Base-by-base conservation (phyloP, 495 filamentous ascomycete genomes). In the Tetracladium setigerum region DNA sequence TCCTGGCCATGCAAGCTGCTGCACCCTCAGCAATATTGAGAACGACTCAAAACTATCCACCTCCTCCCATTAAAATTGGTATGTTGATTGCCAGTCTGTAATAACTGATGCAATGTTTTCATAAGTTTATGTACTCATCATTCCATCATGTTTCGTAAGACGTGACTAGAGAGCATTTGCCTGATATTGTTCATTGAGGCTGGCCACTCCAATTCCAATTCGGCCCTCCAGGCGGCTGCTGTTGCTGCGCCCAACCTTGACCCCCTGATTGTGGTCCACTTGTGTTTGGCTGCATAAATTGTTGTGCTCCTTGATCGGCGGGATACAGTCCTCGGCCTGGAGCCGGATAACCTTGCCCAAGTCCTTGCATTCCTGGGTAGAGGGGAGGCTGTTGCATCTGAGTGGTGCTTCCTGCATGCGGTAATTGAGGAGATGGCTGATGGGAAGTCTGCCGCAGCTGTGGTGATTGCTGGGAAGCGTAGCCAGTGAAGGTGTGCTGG, bases 321-420 rank as follows among this genome's bases (percentile, higher is more conserved):
- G 69, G 64, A 49, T 82, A 82, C 59, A 83, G 77, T 43, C 68
- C 71, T 60, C 78, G 71, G 36, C 64, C 67, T 14, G 68, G 62
- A 31, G 76, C 55, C 11, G 57, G 57, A 49, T 73, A 73, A 38
- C 70, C 68, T 61, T 80, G 75, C 15, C 68, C 58, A 62, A 84
- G 70, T 32, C 72, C 69, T 38, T 74, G 77, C 73, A 84, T 81
- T 4, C 72, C 68, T 17, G 76, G 65, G 47, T 81, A 82, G 45
- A 73, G 73, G 61, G 81, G 67, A 54, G 54, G 67, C 43, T 75
- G 70, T 54, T 81, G 76, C 59, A 83, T 75, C 60, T 83, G 81
- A 34, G 78, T 69, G 39, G 63, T 77, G 51, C 53, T 74, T 64
- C 60, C 71, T 52, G 67, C 77, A 66, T 83, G 83, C 22, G 78